Evolutionary conservation across 345 rosid genomes (phyloP).

Genomic region (Excoecaria agallocha): DNA sequence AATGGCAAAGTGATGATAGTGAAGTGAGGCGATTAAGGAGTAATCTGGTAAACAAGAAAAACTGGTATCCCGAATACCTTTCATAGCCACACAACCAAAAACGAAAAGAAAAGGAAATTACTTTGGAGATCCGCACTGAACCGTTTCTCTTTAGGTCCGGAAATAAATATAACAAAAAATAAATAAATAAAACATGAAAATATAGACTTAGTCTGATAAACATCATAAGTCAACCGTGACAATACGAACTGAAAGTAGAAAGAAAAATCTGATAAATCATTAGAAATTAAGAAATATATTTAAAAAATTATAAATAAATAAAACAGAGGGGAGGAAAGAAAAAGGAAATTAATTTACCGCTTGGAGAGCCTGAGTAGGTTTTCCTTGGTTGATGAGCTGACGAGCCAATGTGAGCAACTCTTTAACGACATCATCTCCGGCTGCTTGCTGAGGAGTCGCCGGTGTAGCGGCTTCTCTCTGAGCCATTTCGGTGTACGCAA

Average conservation of each 20-base stretch:
- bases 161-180: background rate
- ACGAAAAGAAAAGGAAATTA: background rate
- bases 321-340: background rate
- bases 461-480: constrained; percentile 37
- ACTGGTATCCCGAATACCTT: no score
- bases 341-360: constrained; percentile 43
- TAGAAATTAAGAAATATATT: no score
- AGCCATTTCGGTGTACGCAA: constrained; percentile 42
- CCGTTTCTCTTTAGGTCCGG: background rate
- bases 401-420: constrained; percentile 68
- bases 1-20: background rate
- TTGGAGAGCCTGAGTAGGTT: constrained; percentile 87
- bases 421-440: constrained; percentile 22
- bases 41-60: no score
- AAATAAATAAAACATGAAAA: background rate
- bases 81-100: background rate
- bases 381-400: constrained; percentile 65
- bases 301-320: no score
- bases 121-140: background rate
- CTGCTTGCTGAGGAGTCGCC: constrained; percentile 14
- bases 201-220: background rate
- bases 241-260: background rate
- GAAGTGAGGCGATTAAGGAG: background rate
- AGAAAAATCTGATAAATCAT: background rate
- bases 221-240: background rate